These are phyloP conservation scores for Aspergillus homomorphus DNA, from an alignment of 495 filamentous ascomycete species.

Conservation along the genomic window DNA sequence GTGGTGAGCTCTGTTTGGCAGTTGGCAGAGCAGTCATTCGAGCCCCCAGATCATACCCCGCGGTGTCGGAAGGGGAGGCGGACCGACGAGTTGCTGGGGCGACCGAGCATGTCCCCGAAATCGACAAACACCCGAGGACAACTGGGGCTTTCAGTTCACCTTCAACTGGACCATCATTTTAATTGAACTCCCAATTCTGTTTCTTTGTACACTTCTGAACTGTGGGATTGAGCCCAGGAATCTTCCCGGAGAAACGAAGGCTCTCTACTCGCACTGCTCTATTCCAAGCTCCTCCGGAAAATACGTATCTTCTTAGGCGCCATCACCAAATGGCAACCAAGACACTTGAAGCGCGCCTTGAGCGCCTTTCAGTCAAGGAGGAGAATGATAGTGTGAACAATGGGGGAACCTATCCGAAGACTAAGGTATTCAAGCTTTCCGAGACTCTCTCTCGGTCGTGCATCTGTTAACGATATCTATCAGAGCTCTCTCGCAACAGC, in stretches of 20 bases:
- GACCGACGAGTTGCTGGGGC: conserved; percentile 42
- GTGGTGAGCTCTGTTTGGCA: not conserved
- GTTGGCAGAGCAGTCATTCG: not conserved
- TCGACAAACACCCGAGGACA: conserved; percentile 33
- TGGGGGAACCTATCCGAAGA: conserved; percentile 55
- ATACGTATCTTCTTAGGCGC: conserved; percentile 7
- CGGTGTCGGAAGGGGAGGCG: conserved; percentile 39
- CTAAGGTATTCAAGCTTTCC: conserved; percentile 53
- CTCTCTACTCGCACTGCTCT: not conserved
- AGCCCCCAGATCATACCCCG: conserved; percentile 28
- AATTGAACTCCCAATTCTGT: not conserved
- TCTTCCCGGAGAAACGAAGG: not conserved
- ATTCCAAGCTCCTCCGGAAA: too few relatives aligned
- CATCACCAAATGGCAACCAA: conserved; percentile 50
- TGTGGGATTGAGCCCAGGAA: not conserved
- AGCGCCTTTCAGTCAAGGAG: conserved; percentile 77
- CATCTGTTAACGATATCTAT: conserved; percentile 27
- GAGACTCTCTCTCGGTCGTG: not conserved
- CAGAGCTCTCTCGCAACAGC: conserved; percentile 48
- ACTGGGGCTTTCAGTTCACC: conserved; percentile 17
- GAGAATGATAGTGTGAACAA: conserved; percentile 63
- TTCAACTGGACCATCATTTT: conserved; percentile 15
- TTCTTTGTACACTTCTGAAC: not conserved
- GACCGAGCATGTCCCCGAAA: conserved; percentile 20
- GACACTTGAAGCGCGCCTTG: conserved; percentile 73